Evolutionary conservation across 805 yeast species (phyloP).

Genomic region (Torulaspora delbrueckii): DNA sequence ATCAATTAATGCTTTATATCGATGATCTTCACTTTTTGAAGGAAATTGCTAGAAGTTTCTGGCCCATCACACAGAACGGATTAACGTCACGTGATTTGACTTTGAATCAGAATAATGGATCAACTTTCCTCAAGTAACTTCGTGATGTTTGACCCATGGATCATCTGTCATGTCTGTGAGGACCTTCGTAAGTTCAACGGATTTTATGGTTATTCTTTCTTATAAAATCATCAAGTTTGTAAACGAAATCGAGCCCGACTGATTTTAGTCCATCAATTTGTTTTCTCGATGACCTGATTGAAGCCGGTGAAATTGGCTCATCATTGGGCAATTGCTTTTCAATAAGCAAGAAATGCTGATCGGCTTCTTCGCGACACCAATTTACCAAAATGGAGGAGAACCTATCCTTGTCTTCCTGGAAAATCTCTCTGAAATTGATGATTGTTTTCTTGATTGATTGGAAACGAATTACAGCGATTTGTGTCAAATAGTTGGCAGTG

Average conservation of each 20-base stretch:
- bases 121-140: no score
- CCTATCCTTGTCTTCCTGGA: slow-evolving; percentile 35
- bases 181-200: neutral
- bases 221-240: slow-evolving; percentile 47
- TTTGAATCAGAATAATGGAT: neutral
- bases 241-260: slow-evolving; percentile 71
- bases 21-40: neutral
- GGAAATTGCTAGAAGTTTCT: slow-evolving; percentile 11
- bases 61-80: slow-evolving; percentile 1
- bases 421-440: slow-evolving; percentile 48
- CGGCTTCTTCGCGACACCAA: slow-evolving; percentile 68
- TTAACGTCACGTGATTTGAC: neutral
- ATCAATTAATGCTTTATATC: slow-evolving; percentile 4
- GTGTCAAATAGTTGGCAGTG: slow-evolving; percentile 57
- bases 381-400: slow-evolving; percentile 59
- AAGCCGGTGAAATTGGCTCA: slow-evolving; percentile 46
- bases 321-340: slow-evolving; percentile 66
- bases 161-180: no score
- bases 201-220: slow-evolving; percentile 22
- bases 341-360: slow-evolving; percentile 53
- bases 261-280: slow-evolving; percentile 60
- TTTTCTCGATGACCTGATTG: slow-evolving; percentile 50
- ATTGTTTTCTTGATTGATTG: slow-evolving; percentile 57
- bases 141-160: no score
- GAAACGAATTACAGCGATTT: slow-evolving; percentile 58